Conservation (phyloP, 257 asterid species). For the Ligustrum vulgare region DNA sequence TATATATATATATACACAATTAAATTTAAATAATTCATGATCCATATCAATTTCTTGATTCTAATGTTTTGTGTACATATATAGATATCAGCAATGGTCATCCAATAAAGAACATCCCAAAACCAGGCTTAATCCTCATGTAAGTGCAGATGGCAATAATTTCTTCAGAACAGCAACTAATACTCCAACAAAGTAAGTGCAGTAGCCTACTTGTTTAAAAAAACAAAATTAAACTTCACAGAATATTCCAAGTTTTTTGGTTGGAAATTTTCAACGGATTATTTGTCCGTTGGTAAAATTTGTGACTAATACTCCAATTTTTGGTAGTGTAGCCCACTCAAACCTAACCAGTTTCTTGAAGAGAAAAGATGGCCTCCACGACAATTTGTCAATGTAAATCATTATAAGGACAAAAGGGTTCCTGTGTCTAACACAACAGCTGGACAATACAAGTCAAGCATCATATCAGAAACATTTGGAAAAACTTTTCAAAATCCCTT, state of each 20-base stretch:
- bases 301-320: too few relatives aligned
- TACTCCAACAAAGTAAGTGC: too few relatives aligned
- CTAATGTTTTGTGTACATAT: not conserved
- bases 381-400: conserved; percentile 32
- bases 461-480: conserved; percentile 4
- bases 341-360: conserved; percentile 38
- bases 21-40: not conserved
- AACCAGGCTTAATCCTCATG: conserved; percentile 5
- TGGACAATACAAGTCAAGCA: conserved; percentile 25
- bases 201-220: too few relatives aligned
- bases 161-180: conserved; percentile 21
- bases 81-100: conserved; percentile 53
- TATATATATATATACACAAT: too few relatives aligned
- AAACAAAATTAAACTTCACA: too few relatives aligned
- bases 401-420: conserved; percentile 34
- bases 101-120: conserved; percentile 33
- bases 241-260: too few relatives aligned
- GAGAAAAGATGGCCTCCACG: conserved; percentile 66
- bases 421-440: conserved; percentile 25
- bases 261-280: too few relatives aligned
- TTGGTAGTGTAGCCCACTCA: conserved; percentile 9
- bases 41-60: not conserved
- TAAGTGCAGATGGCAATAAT: conserved; percentile 21
- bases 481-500: conserved; percentile 29
- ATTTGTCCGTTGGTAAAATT: too few relatives aligned